Percentiles rank a stretch among this genome's conserved stretches.
Conservation (phyloP, 2,329 filamentous ascomycete species). For the Verruconis gallopava region DNA sequence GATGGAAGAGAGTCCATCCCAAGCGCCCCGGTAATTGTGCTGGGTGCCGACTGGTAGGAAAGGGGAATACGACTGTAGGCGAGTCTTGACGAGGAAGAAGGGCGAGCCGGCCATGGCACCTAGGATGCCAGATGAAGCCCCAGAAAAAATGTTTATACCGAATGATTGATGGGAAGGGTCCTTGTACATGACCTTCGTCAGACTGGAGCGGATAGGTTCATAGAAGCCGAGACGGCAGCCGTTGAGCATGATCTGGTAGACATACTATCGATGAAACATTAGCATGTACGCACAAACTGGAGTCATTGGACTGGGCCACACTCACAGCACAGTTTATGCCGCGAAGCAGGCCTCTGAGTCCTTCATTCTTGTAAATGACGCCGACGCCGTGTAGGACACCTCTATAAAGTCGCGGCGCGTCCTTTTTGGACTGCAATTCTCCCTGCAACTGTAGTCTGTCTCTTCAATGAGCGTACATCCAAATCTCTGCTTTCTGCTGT, state of each 20-base stretch:
- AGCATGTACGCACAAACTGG: too few species aligned
- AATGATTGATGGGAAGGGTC: conserved; percentile 69
- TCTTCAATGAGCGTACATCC: neutral
- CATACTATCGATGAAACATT: conserved; percentile 42
- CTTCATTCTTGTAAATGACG: conserved; percentile 86
- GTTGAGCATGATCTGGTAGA: conserved; percentile 94
- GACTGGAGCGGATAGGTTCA: conserved; percentile 69
- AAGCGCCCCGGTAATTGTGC: conserved; percentile 75
- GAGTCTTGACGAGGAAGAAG: conserved; percentile 96
- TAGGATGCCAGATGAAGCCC: conserved; percentile 76
- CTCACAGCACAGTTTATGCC: conserved; percentile 73
- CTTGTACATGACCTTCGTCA: conserved; percentile 58
- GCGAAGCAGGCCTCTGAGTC: conserved; percentile 69
- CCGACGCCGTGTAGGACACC: conserved; percentile 84
- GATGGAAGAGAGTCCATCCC: conserved; percentile 73
- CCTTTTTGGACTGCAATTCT: conserved; percentile 76
- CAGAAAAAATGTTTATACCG: conserved; percentile 85
- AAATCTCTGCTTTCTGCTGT: neutral
- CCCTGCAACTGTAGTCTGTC: conserved; percentile 84
- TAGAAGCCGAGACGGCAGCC: conserved; percentile 96
- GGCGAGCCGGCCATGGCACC: conserved; percentile 88
- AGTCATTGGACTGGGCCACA: too few species aligned
- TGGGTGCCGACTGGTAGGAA: conserved; percentile 95
- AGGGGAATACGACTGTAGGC: conserved; percentile 84
- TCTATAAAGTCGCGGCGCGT: conserved; percentile 77